A percentile compares a stretch with the other conserved stretches of the same genome.
phyloP scores from a whole-genome alignment of 257 asterid genomes.

The Solanum peruvianum region DNA sequence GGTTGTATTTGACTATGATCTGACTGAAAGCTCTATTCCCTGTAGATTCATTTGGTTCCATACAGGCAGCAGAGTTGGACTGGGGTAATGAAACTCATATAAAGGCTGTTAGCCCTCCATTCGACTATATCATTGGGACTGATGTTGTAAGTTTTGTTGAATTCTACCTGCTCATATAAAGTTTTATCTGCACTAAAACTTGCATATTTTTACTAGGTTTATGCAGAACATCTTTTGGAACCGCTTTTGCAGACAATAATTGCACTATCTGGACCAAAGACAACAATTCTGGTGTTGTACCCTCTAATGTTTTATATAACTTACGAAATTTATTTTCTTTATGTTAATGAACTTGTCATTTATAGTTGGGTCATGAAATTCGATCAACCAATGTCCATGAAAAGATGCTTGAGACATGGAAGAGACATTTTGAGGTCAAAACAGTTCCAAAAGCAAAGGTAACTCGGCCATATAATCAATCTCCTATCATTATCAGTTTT shows the following conservation, averaged over 20 bases:
- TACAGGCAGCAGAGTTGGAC: constrained; percentile 67
- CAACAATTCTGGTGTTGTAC: constrained; percentile 63
- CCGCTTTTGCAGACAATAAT: constrained; percentile 84
- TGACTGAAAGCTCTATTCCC: neutral
- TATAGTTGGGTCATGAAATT: constrained; percentile 84
- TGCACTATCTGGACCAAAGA: constrained; percentile 75
- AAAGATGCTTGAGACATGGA: constrained; percentile 79
- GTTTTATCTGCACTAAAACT: neutral
- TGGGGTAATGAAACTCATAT: constrained; percentile 87
- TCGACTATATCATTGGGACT: constrained; percentile 90
- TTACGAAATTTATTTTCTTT: neutral
- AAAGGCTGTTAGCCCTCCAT: constrained; percentile 81
- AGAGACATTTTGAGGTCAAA: constrained; percentile 63
- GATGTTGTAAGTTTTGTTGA: constrained; percentile 64
- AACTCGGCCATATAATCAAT: neutral
- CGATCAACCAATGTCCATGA: constrained; percentile 95
- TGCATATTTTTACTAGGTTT: constrained; percentile 44
- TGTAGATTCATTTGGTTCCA: constrained; percentile 81
- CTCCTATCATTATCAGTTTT: neutral
- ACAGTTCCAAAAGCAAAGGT: constrained; percentile 80
- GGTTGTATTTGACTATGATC: neutral
- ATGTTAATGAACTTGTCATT: neutral
- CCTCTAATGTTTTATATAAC: neutral
- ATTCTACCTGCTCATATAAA: neutral
- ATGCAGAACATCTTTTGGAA: constrained; percentile 89